Evolutionary conservation across 345 rosid genomes (phyloP).

Genomic region (Rubroshorea leprosula): DNA sequence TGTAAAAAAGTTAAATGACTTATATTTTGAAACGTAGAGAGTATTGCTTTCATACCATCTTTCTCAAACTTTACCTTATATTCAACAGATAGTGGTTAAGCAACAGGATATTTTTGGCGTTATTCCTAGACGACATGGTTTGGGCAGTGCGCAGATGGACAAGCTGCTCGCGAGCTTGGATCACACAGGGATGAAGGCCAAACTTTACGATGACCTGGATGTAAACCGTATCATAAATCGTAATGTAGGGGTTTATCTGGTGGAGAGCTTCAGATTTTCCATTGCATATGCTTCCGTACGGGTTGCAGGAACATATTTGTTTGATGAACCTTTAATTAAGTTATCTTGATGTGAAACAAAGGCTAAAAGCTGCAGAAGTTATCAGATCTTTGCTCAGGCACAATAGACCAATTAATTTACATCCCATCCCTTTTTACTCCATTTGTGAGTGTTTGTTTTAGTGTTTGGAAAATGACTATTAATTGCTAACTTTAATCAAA

Average conservation of each 20-base stretch:
- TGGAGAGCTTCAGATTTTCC: slow-evolving; percentile 98
- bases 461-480: no score
- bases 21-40: no score
- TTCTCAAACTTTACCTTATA: no score
- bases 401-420: slow-evolving; percentile 56
- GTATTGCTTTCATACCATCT: no score
- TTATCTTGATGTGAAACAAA: slow-evolving; percentile 97
- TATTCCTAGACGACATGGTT: no score
- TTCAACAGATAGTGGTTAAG: no score
- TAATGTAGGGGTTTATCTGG: slow-evolving; percentile 87
- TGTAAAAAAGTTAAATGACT: no score
- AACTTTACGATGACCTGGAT: slow-evolving; percentile 75
- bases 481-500: no score
- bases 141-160: no score
- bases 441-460: no score
- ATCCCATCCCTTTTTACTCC: not conserved
- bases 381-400: slow-evolving; percentile 83
- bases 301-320: slow-evolving; percentile 96
- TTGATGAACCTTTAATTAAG: slow-evolving; percentile 99
- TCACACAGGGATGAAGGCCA: slow-evolving; percentile 64
- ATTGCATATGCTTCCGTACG: slow-evolving; percentile 92
- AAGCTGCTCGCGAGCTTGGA: no score
- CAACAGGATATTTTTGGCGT: no score
- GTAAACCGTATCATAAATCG: slow-evolving; percentile 92
- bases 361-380: slow-evolving; percentile 98